Evolutionary conservation across 2,329 filamentous ascomycete genomes (phyloP).

Genomic region (Sordariomycetes sp.): DNA sequence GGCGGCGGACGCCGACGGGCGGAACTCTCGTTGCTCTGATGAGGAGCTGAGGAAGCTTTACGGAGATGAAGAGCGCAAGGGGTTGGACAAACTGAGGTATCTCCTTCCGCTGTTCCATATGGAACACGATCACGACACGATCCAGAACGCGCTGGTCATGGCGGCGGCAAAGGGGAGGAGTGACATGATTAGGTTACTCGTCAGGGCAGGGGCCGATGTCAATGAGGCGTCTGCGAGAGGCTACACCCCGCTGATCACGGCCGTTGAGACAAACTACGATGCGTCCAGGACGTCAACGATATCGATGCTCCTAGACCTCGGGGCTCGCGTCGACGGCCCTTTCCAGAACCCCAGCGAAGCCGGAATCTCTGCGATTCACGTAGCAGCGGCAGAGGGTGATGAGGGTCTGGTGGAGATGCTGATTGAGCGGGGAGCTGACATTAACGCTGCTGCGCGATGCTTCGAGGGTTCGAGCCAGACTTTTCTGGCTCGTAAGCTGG

Average conservation of each 20-base stretch:
- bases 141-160: background rate
- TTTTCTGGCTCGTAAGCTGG: background rate
- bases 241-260: background rate
- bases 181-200: conserved; percentile 16
- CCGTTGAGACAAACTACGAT: background rate
- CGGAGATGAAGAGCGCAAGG: background rate
- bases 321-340: conserved; percentile 20
- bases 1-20: background rate
- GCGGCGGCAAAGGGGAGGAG: background rate
- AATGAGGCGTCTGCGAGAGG: conserved; percentile 11
- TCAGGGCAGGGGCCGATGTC: conserved; percentile 20
- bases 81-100: background rate
- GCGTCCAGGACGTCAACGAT: conserved; percentile 9
- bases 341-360: background rate
- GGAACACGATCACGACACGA: background rate
- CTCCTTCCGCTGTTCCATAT: background rate
- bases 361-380: conserved; percentile 25
- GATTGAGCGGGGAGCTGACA: conserved; percentile 20
- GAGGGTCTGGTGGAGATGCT: conserved; percentile 21
- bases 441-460: conserved; percentile 17
- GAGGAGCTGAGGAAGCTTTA: background rate
- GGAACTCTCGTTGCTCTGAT: background rate
- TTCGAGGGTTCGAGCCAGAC: background rate
- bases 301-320: conserved; percentile 18
- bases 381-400: conserved; percentile 22